Percentiles rank a stretch among this genome's conserved stretches.
phyloP scores from a whole-genome alignment of 768 basidiomycete genomes.

The Fomitopsis serialis region DNA sequence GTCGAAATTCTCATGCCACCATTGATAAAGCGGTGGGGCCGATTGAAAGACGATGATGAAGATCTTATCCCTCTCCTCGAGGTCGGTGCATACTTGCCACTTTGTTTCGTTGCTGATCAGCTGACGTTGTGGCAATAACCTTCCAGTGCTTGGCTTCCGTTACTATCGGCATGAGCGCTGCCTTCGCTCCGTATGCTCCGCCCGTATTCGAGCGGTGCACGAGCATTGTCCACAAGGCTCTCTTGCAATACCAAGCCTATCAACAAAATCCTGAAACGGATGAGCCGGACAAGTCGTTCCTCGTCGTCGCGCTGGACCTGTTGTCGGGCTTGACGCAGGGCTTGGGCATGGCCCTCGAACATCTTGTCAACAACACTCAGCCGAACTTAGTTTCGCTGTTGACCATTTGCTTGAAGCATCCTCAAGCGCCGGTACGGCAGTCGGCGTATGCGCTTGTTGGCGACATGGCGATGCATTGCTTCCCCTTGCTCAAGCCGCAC shows the following conservation, averaged over 20 bases:
- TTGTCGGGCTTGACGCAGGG: conserved; percentile 95
- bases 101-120: neutral
- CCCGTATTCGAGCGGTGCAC: conserved; percentile 92
- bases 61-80: conserved; percentile 94
- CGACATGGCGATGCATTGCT: conserved; percentile 96
- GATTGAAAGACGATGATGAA: conserved; percentile 84
- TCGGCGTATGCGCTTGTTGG: conserved; percentile 98
- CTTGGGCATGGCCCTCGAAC: conserved; percentile 71
- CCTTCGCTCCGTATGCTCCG: conserved; percentile 83
- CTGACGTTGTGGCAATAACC: neutral
- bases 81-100: conserved; percentile 39
- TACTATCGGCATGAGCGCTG: conserved; percentile 88
- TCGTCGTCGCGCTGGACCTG: conserved; percentile 96
- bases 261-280: conserved; percentile 87
- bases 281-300: conserved; percentile 95
- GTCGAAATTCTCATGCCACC: conserved; percentile 98
- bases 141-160: conserved; percentile 92
- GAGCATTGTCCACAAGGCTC: conserved; percentile 74
- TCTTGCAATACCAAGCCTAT: conserved; percentile 82
- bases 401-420: conserved; percentile 89
- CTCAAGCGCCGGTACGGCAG: conserved; percentile 92
- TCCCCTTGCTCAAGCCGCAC: conserved; percentile 75
- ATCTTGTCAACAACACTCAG: conserved; percentile 60
- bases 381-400: conserved; percentile 80
- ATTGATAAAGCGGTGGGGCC: conserved; percentile 84